A percentile compares a stretch with the other conserved stretches of the same genome.
Evolutionary conservation across 306 rosid genomes (phyloP).

Genomic region (Sophora flavescens): DNA sequence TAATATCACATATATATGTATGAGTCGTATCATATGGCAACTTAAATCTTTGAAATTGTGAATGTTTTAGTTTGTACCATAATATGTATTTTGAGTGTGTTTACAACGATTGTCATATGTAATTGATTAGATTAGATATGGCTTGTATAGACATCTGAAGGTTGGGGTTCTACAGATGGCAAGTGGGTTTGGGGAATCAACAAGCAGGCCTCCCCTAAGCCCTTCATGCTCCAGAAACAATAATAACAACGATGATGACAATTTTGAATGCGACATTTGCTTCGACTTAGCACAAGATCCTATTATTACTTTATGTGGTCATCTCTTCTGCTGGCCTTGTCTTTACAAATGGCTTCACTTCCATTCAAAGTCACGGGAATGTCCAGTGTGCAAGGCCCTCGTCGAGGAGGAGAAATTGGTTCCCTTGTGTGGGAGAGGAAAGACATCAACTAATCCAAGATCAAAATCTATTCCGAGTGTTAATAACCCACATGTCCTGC

Average conservation of each 20-base stretch:
- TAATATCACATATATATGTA: not conserved
- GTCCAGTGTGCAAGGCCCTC: constrained; percentile 91
- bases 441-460: constrained; percentile 87
- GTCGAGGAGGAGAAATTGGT: constrained; percentile 83
- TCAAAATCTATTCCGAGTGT: constrained; percentile 74
- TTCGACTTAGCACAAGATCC: constrained; percentile 94
- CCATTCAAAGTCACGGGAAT: constrained; percentile 79
- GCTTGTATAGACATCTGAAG: constrained; percentile 46
- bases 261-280: constrained; percentile 93
- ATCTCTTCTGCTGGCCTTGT: constrained; percentile 94
- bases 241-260: constrained; percentile 63
- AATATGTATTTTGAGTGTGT: constrained; percentile 12
- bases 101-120: not conserved
- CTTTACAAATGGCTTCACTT: constrained; percentile 90
- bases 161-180: constrained; percentile 59
- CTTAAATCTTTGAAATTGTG: not conserved
- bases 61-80: not conserved
- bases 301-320: constrained; percentile 85
- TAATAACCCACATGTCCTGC: constrained; percentile 79
- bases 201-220: constrained; percentile 71
- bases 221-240: constrained; percentile 61
- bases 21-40: not conserved
- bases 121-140: constrained; percentile 64
- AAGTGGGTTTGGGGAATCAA: constrained; percentile 80
- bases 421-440: constrained; percentile 89